Conservation (phyloP, 371 early-diverging fungal species). For the Smittium culicis region DNA sequence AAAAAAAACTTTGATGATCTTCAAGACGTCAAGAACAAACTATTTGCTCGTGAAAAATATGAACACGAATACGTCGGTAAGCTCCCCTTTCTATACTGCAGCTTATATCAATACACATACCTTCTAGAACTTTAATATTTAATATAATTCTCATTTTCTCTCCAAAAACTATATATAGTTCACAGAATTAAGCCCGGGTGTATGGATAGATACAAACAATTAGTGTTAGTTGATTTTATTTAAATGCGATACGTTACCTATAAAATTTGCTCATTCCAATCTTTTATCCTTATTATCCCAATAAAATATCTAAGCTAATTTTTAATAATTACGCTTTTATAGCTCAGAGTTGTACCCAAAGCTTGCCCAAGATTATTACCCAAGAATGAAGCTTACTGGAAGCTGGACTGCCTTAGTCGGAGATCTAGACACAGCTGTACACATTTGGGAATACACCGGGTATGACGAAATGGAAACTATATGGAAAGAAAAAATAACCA, state of each 20-base stretch:
- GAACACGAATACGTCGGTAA: constrained; percentile 62
- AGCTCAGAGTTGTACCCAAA: constrained; percentile 55
- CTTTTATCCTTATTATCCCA: background rate
- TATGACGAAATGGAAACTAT: constrained; percentile 63
- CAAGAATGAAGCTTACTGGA: constrained; percentile 65
- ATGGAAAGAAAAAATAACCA: constrained; percentile 27
- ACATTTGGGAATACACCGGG: constrained; percentile 87
- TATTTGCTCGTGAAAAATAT: constrained; percentile 73
- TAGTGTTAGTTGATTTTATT: constrained; percentile 32
- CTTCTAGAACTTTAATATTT: no score
- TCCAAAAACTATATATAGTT: constrained; percentile 29
- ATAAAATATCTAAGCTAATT: background rate
- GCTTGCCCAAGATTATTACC: constrained; percentile 54
- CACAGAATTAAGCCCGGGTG: constrained; percentile 75
- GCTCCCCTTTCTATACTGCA: constrained; percentile 28
- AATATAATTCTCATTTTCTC: background rate
- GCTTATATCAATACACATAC: no score
- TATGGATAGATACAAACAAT: constrained; percentile 61
- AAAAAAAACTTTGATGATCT: background rate
- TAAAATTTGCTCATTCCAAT: background rate
- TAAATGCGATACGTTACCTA: no score
- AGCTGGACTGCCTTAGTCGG: constrained; percentile 80
- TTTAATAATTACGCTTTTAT: constrained; percentile 6
- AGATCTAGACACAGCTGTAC: constrained; percentile 73
- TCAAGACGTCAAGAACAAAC: constrained; percentile 34